Percentiles rank a stretch among this genome's conserved stretches.
These are phyloP conservation scores for Colletotrichum musicola DNA, from an alignment of 2,329 filamentous ascomycete species.

Conservation along the genomic window DNA sequence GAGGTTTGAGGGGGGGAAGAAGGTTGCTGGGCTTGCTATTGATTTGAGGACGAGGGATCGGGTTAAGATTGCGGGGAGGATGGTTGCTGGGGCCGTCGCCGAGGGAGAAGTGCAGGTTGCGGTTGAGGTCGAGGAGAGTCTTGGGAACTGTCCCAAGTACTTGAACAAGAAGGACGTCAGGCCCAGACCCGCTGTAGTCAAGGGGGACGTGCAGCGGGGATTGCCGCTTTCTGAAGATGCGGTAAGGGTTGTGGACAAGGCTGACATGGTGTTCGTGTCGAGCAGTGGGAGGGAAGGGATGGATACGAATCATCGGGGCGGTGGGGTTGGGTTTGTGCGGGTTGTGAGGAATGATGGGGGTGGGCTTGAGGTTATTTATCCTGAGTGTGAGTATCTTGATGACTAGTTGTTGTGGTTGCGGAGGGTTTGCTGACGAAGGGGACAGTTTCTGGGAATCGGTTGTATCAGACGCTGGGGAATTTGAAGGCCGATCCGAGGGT, in stretches of 20 bases:
- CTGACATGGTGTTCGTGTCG: conserved; percentile 85
- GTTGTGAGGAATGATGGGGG: conserved; percentile 68
- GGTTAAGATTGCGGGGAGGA: conserved; percentile 79
- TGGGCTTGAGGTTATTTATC: conserved; percentile 73
- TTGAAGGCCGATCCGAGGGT: conserved; percentile 74
- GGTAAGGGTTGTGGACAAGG: conserved; percentile 68
- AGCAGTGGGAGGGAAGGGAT: conserved; percentile 74
- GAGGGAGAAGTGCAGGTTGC: conserved; percentile 65
- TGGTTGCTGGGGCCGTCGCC: conserved; percentile 73
- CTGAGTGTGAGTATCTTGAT: conserved; percentile 71
- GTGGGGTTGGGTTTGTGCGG: conserved; percentile 79
- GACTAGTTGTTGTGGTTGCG: background rate
- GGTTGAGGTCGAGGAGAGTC: conserved; percentile 76
- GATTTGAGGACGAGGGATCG: conserved; percentile 77
- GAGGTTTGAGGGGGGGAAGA: conserved; percentile 49
- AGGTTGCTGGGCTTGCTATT: conserved; percentile 67
- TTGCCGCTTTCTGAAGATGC: conserved; percentile 65
- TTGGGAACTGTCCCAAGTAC: conserved; percentile 92
- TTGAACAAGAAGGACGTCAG: conserved; percentile 78
- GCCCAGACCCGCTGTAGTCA: conserved; percentile 36
- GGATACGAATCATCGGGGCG: conserved; percentile 88
- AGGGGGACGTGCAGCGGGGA: conserved; percentile 44
- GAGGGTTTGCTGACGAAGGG: background rate
- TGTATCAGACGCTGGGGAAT: conserved; percentile 89
- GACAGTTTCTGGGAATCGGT: conserved; percentile 78